Base-by-base conservation (phyloP, 306 rosid species). In the Hippophae rhamnoides region DNA sequence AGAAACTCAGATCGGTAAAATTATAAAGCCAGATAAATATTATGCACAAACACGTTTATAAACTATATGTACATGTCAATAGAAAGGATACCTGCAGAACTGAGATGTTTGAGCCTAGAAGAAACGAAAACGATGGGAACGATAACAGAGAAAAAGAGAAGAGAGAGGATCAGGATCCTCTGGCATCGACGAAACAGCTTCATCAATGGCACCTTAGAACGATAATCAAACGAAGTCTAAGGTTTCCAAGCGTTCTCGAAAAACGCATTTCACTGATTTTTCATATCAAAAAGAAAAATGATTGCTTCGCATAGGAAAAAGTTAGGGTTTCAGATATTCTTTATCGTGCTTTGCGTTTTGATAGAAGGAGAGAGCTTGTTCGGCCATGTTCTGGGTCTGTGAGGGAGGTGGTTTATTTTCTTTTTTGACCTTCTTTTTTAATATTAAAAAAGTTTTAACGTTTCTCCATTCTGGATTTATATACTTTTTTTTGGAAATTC, bases 81-180 rank as follows among this genome's bases (percentile, higher is more conserved):
- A 40, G 44, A 40, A 57, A 60, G 46, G 1, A 46, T 74, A 93
- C 99, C 93, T 41, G 56, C 44, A 49, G 72, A 62, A 47, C 76
- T 59, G 74, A 84, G 56, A 50, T 63, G 13, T 45, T 80, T 67
- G 54, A 84, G 85, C 72, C 81, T 66, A 25, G 57, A 70, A 52
- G 89, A 82, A 66, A 93, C 77, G 52, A 93, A 76, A 58, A 86
- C 13, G 44, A 93, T 60, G 54, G 99, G 99, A 81, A 90, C 84
- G 47, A 86, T 43, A 70, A 93, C 97, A 78, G 97, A 82, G 71
- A 88, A 44, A 42, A 74, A 82, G 7, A 93, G 90, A 57, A 93
- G 67, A 72, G 77, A 68, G 85, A 93, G 99, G 95, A 93, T 75
- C 57, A 93, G 69, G 72, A 66, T 80, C 97, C 99, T 93, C 93